Conservation (phyloP, 1,284 basidiomycete genomes). For the Quambalaria eucalypti region DNA sequence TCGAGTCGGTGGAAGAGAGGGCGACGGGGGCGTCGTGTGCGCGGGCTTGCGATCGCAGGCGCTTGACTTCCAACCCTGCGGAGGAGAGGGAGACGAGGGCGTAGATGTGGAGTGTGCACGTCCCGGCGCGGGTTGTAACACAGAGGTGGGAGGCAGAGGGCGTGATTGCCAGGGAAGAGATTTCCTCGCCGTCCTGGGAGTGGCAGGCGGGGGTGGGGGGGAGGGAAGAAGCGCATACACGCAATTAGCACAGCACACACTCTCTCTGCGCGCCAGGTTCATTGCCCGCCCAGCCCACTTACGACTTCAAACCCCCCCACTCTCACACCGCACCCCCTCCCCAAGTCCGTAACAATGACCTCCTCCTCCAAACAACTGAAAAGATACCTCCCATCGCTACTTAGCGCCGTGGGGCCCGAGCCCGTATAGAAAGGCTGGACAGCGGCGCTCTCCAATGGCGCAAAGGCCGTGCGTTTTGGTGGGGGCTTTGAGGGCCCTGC, state of each 20-base stretch:
- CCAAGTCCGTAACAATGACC: conserved; percentile 69
- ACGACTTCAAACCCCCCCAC: conserved; percentile 75
- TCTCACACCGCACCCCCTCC: conserved; percentile 56
- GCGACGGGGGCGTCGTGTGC: conserved; percentile 90
- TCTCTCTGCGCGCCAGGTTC: background rate
- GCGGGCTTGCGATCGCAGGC: conserved; percentile 65
- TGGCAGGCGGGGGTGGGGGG: background rate
- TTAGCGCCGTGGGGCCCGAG: conserved; percentile 57
- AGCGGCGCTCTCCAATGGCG: background rate
- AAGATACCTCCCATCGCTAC: conserved; percentile 67
- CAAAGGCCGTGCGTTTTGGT: too few species aligned
- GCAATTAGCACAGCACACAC: background rate
- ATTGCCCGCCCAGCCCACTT: conserved; percentile 45
- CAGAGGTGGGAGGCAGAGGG: conserved; percentile 47
- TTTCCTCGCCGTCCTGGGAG: conserved; percentile 52
- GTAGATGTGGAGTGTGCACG: conserved; percentile 52
- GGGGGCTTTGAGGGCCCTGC: too few species aligned
- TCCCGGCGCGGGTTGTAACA: conserved; percentile 49
- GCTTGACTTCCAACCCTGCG: conserved; percentile 4
- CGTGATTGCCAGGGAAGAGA: conserved; percentile 51
- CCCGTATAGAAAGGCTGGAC: conserved; percentile 44
- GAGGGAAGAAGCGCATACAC: background rate
- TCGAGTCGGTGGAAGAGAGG: conserved; percentile 67
- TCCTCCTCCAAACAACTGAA: conserved; percentile 81
- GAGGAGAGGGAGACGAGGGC: conserved; percentile 43